Conservation (phyloP, 352 stramenopile species). For the Phytophthora idaei region DNA sequence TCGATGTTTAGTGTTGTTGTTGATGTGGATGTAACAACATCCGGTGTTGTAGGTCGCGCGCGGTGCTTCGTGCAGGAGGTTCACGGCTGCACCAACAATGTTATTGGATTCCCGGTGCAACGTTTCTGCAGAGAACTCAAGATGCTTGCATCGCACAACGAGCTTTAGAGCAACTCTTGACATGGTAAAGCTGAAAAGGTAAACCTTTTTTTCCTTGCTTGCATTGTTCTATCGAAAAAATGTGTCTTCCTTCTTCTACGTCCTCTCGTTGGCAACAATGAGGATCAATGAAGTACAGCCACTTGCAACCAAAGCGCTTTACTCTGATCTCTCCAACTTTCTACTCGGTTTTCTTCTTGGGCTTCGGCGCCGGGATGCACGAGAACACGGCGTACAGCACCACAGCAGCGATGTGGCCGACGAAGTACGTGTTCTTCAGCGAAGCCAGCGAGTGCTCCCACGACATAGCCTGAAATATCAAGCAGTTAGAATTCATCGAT, state of each 20-base stretch:
- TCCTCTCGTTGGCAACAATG: neutral
- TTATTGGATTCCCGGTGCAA: slow-evolving; percentile 90
- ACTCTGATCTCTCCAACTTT: slow-evolving; percentile 10
- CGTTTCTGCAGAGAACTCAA: slow-evolving; percentile 74
- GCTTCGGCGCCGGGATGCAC: slow-evolving; percentile 58
- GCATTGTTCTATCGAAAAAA: slow-evolving; percentile 29
- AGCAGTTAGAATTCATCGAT: neutral
- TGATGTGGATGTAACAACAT: too few relatives aligned
- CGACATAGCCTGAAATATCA: slow-evolving; percentile 53
- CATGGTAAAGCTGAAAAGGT: neutral
- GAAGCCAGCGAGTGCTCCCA: slow-evolving; percentile 68
- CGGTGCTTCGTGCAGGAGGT: slow-evolving; percentile 84
- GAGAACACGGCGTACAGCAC: slow-evolving; percentile 78
- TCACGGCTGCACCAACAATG: slow-evolving; percentile 92
- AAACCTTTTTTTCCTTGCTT: slow-evolving; percentile 14
- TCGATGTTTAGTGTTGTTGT: neutral
- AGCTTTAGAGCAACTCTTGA: slow-evolving; percentile 38
- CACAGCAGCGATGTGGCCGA: slow-evolving; percentile 65
- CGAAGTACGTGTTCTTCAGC: slow-evolving; percentile 74
- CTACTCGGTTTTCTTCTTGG: slow-evolving; percentile 64
- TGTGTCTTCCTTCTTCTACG: slow-evolving; percentile 9
- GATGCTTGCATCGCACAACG: slow-evolving; percentile 35
- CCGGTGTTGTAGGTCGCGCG: slow-evolving; percentile 39
- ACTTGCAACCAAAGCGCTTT: slow-evolving; percentile 18
- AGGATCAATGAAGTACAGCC: slow-evolving; percentile 15